A percentile compares a stretch with the other conserved stretches of the same genome.
Evolutionary conservation across 192 early-diverging fungal species (phyloP).

Genomic region (Kappamyces sp.): DNA sequence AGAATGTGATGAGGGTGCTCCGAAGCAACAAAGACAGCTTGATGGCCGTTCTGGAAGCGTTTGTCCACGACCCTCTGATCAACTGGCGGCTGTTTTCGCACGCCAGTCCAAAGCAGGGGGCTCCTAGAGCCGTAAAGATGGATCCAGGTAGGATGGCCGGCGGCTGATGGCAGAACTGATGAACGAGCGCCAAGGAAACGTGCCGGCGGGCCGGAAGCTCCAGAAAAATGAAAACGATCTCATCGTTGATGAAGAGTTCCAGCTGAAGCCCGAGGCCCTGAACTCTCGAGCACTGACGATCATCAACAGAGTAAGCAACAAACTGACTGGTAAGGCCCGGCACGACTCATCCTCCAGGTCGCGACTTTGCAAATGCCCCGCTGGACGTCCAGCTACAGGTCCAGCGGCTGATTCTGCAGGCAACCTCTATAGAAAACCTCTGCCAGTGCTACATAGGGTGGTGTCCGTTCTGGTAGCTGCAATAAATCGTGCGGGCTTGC

Average conservation of each 20-base stretch:
- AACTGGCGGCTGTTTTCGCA: constrained; percentile 72
- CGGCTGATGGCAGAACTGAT: constrained; percentile 22
- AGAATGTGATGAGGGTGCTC: constrained; percentile 92
- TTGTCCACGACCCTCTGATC: constrained; percentile 94
- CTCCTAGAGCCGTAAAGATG: constrained; percentile 5
- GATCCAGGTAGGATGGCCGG: not conserved
- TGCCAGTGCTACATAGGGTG: constrained; percentile 57
- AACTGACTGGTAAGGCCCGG: constrained; percentile 63
- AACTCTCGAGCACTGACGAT: constrained; percentile 79
- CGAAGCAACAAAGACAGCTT: constrained; percentile 91
- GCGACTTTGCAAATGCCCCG: constrained; percentile 76
- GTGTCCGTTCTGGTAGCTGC: constrained; percentile 40
- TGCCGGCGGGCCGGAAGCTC: constrained; percentile 41
- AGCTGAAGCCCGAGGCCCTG: constrained; percentile 51
- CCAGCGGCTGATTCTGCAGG: constrained; percentile 81
- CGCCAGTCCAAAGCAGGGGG: constrained; percentile 38
- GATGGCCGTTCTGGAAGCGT: constrained; percentile 97
- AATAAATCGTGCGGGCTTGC: too few relatives aligned
- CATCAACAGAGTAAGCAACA: constrained; percentile 86
- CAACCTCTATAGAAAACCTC: constrained; percentile 83
- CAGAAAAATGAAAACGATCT: constrained; percentile 46
- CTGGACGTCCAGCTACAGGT: constrained; percentile 83
- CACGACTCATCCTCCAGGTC: constrained; percentile 40
- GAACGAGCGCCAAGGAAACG: constrained; percentile 31
- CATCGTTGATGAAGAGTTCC: constrained; percentile 33